Evolutionary conservation across 129 eudicot species (phyloP).

Genomic region (Flaveria linearis): DNA sequence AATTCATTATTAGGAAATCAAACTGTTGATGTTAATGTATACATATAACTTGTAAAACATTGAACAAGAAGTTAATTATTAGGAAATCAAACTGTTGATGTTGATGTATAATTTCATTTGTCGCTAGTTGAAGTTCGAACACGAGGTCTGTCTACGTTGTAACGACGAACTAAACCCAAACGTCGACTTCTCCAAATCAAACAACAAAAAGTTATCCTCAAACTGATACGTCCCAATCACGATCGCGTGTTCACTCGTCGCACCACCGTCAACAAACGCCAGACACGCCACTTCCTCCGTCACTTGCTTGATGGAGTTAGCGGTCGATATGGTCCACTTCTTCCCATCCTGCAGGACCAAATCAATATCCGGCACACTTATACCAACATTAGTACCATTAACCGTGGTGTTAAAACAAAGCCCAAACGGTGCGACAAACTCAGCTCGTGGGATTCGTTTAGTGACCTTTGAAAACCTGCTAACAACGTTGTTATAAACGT

Average conservation of each 20-base stretch:
- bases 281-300: background rate
- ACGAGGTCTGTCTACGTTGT: conserved; percentile 2
- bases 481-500: conserved; percentile 12
- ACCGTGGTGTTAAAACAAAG: conserved; percentile 12
- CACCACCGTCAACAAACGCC: conserved; percentile 20
- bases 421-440: conserved; percentile 12
- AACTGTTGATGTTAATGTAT: background rate
- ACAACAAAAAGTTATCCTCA: conserved; percentile 21
- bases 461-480: conserved; percentile 11
- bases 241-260: conserved; percentile 14
- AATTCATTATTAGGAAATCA: conserved; percentile 10
- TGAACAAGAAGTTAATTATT: conserved; percentile 18
- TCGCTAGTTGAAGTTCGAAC: conserved; percentile 6
- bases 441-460: conserved; percentile 11
- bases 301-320: conserved; percentile 15
- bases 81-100: background rate
- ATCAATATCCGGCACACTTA: conserved; percentile 14
- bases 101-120: background rate
- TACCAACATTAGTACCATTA: background rate
- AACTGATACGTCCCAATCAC: conserved; percentile 17
- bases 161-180: conserved; percentile 25
- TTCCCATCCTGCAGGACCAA: conserved; percentile 4
- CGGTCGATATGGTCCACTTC: conserved; percentile 8
- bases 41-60: background rate
- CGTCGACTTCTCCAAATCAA: conserved; percentile 14